A percentile compares a stretch with the other conserved stretches of the same genome.
Conservation (phyloP, 2,329 filamentous ascomycete species). For the Salinomyces thailandicus region DNA sequence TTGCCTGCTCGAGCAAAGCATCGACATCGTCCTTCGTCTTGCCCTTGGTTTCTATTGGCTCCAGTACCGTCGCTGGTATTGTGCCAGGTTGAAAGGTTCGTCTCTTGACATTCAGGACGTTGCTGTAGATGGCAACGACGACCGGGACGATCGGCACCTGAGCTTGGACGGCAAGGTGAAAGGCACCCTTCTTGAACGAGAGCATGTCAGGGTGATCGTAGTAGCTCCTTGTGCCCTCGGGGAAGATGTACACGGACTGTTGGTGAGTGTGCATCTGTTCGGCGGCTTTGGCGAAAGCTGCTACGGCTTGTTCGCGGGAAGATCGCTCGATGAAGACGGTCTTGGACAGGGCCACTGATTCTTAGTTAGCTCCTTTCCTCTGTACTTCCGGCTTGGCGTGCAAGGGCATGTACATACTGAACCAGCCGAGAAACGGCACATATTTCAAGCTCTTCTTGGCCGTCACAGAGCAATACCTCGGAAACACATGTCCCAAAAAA, state of each 20-base stretch:
- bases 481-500: slow-evolving; percentile 82
- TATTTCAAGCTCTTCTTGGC: slow-evolving; percentile 76
- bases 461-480: slow-evolving; percentile 82
- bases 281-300: slow-evolving; percentile 76
- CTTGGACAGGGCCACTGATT: slow-evolving; percentile 59
- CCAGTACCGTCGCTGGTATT: slow-evolving; percentile 60
- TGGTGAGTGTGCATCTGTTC: slow-evolving; percentile 59
- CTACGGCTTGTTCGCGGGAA: slow-evolving; percentile 70
- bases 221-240: slow-evolving; percentile 89
- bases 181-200: slow-evolving; percentile 98
- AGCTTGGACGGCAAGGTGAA: slow-evolving; percentile 89
- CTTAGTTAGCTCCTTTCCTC: no score
- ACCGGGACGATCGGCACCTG: slow-evolving; percentile 87
- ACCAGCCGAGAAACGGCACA: slow-evolving; percentile 84
- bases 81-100: slow-evolving; percentile 32
- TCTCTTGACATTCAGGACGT: slow-evolving; percentile 37
- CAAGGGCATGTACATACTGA: slow-evolving; percentile 57
- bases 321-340: slow-evolving; percentile 92
- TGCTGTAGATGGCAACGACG: slow-evolving; percentile 41
- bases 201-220: slow-evolving; percentile 68
- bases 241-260: slow-evolving; percentile 72
- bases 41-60: slow-evolving; percentile 66
- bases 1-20: slow-evolving; percentile 54
- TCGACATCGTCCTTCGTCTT: slow-evolving; percentile 70
- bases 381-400: no score